Base-by-base conservation (phyloP, 2,329 filamentous ascomycete genomes). In the Beauveria rudraprayagi region DNA sequence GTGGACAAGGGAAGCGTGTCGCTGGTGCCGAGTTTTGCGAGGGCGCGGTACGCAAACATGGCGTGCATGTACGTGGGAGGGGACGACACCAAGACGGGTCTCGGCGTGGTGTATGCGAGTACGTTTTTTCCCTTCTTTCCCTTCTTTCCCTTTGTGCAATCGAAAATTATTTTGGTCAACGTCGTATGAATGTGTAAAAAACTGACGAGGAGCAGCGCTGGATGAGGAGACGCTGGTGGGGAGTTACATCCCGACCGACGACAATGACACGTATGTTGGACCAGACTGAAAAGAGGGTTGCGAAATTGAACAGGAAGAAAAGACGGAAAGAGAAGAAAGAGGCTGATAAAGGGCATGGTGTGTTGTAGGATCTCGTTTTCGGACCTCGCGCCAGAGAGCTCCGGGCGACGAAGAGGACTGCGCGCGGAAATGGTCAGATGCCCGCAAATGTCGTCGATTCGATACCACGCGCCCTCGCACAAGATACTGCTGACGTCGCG, bases 71-170 rank as follows among this genome's bases (percentile, higher is more conserved):
- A 75, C 62, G 70, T 82, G 7, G 69, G 69, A 9, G 72, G 71
- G 0, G 69, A 73, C 19, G 78, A 78, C 34, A 61, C 66, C 3
- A 73, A 71, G 63, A 75, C 72, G 0, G 76, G 75, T 0, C 56
- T 78, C 9, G 79, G 77, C 26, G 70, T 75, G 28, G 73, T 72
- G 1, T 81, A 78, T 71, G 73, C 73, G 3, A 73, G 79, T 81
- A 62, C 70, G 78, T 76, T 61, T 10, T 22, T 40, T 10, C 34
- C 17, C 8, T 34, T 5, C n/a, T 22, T 22, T 22, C 22, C 22
- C 22, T 22, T n/a, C 11, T 17, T 26, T n/a, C 14, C 28, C 5
- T 10, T n/a, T 9, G 3, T 14, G 22, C 22, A 22, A 22, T 22
- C 2, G 22, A 22, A 2, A 22, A 2, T 2, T 22, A 22, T 22